Base-by-base conservation (phyloP, 2,329 filamentous ascomycete species). In the Arthrobotrys iridis region DNA sequence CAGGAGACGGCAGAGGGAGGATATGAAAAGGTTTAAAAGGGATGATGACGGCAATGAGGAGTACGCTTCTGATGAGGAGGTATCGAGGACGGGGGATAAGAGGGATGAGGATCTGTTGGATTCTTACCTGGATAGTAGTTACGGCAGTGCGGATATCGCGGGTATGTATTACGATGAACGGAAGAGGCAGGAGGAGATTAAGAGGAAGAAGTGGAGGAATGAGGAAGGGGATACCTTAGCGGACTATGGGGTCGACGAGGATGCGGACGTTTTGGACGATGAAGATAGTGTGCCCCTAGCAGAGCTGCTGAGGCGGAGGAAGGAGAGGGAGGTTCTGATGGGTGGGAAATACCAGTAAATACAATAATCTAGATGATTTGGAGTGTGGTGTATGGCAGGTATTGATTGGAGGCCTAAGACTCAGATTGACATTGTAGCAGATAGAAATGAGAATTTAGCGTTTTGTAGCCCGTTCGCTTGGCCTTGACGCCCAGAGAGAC, bases 221-320 rank as follows among this genome's bases (percentile, higher is more conserved):
- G 85, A 87, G 0, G 91, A 94, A 60, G 92, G 91, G 0, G 91
- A 94, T 80, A 84, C 88, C 33, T 82, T 95, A 57, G 85, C 87
- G 43, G 92, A 95, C 79, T 95, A 89, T 79, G 92, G 92, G 1
- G 91, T 95, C 0, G 92, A 94, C 78, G 90, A 93, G 79, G 90
- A 91, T 11, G 87, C 86, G 0, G 90, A 93, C 74, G 84, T 86
- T 50, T 15, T 81, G 26, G 85, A 84, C 73, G 85, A 86, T 77
- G 85, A 86, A 37, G 87, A 88, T 76, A 88, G 93, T 78, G 83
- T 94, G 11, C 91, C 91, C 0, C 82, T 94, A 41, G 88, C 87
- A 2, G 88, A 92, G 80, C 79, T 94, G 11, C 82, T 93, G 46
- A 83, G 87, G 52, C 83, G 88, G 77, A 83, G 88, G 76, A 87